Evolutionary conservation across 305 asterid genomes (phyloP).

Genomic region (Fraxinus sp.): DNA sequence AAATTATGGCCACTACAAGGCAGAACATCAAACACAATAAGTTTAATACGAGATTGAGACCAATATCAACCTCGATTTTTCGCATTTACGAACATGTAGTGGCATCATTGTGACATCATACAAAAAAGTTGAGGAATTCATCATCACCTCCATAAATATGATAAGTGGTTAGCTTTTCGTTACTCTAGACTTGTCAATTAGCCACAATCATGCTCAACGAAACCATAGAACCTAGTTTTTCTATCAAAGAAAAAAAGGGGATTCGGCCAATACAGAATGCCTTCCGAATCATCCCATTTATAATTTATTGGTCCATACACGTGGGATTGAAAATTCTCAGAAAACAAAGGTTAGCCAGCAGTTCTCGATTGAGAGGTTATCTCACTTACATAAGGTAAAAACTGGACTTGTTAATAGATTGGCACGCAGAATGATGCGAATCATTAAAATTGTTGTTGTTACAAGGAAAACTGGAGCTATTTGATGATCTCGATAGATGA

Average conservation of each 20-base stretch:
- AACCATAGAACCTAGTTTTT: neutral
- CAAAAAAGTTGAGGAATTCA: neutral
- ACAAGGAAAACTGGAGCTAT: conserved; percentile 6
- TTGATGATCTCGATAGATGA: neutral
- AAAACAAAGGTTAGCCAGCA: neutral
- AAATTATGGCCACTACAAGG: neutral
- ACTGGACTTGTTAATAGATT: neutral
- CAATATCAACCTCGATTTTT: neutral
- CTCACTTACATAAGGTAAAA: neutral
- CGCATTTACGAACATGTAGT: neutral
- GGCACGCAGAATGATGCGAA: neutral
- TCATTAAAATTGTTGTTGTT: neutral
- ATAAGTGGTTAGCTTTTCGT: neutral
- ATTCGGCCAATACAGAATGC: neutral
- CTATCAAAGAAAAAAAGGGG: neutral
- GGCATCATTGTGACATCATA: neutral
- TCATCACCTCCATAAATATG: neutral
- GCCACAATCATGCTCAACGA: neutral
- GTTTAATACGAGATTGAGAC: neutral
- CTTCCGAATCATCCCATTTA: neutral
- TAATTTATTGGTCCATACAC: too few relatives aligned
- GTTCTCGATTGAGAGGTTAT: neutral
- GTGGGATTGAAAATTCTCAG: neutral
- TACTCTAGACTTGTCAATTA: neutral
- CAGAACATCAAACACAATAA: neutral